These are phyloP conservation scores for Colletotrichum chlorophyti DNA, from an alignment of 2,329 filamentous ascomycete genomes.

Conservation along the genomic window DNA sequence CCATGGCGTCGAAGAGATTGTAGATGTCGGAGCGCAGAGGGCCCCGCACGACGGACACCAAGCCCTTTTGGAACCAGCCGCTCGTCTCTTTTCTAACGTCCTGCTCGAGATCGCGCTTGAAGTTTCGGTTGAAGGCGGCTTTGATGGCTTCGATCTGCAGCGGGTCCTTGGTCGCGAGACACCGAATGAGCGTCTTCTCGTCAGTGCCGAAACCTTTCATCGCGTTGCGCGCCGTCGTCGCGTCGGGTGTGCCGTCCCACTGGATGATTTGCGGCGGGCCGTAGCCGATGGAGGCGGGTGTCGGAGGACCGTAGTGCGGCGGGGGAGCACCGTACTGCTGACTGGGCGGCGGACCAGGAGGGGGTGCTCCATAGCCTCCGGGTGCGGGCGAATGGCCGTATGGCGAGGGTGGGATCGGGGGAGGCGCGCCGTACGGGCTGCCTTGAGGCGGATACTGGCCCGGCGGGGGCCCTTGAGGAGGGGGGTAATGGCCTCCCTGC, in stretches of 20 bases:
- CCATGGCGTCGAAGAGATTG: slow-evolving; percentile 73
- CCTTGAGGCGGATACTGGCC: slow-evolving; percentile 42
- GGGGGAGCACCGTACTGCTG: slow-evolving; percentile 47
- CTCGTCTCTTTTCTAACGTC: slow-evolving; percentile 82
- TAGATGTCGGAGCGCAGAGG: slow-evolving; percentile 80
- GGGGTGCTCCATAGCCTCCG: slow-evolving; percentile 35
- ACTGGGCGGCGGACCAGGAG: slow-evolving; percentile 18
- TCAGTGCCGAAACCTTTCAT: slow-evolving; percentile 97
- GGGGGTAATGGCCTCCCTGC: slow-evolving; percentile 42
- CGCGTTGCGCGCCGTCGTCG: slow-evolving; percentile 75
- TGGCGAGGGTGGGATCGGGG: slow-evolving; percentile 36
- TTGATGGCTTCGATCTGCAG: slow-evolving; percentile 76
- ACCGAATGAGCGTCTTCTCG: slow-evolving; percentile 75
- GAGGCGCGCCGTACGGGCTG: slow-evolving; percentile 45
- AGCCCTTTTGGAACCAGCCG: slow-evolving; percentile 75
- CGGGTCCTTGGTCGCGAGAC: slow-evolving; percentile 77
- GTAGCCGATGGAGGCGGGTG: slow-evolving; percentile 77
- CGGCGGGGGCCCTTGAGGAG: slow-evolving; percentile 38
- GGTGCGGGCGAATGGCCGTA: slow-evolving; percentile 37
- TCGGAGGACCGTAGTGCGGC: slow-evolving; percentile 45
- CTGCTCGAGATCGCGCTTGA: slow-evolving; percentile 72
- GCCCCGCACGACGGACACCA: slow-evolving; percentile 78
- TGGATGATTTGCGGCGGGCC: slow-evolving; percentile 72
- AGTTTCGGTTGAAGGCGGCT: slow-evolving; percentile 67
- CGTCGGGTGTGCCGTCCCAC: slow-evolving; percentile 72